phyloP scores from a whole-genome alignment of 768 basidiomycete genomes.

The Tylopilus felleus region DNA sequence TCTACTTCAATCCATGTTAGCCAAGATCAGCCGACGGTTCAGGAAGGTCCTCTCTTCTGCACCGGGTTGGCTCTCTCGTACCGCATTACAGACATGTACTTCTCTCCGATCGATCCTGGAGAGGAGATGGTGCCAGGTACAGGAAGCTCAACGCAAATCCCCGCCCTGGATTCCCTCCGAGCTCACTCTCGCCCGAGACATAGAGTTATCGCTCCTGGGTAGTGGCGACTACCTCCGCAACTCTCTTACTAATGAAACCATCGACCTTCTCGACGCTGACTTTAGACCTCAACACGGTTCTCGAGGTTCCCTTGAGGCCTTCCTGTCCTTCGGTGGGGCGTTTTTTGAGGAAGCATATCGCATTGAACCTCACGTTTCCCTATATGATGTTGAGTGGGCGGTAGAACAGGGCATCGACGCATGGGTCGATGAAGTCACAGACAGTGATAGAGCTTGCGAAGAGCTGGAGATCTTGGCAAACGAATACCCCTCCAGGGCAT shows the following conservation, averaged over 20 bases:
- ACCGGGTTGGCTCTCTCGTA: constrained; percentile 34
- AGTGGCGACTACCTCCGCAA: constrained; percentile 29
- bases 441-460: constrained; percentile 21
- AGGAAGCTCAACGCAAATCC: constrained; percentile 24
- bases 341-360: constrained; percentile 16
- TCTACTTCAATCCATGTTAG: constrained; percentile 27
- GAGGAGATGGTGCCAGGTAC: constrained; percentile 35
- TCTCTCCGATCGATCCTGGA: constrained; percentile 23
- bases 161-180: constrained; percentile 30
- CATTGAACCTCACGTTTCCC: constrained; percentile 13
- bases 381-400: constrained; percentile 38
- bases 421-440: constrained; percentile 30
- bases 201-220: constrained; percentile 30
- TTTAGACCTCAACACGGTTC: background rate
- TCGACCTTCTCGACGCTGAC: no score
- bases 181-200: constrained; percentile 31
- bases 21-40: constrained; percentile 27
- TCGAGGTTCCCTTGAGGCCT: constrained; percentile 17
- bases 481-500: constrained; percentile 27
- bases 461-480: constrained; percentile 27
- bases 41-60: constrained; percentile 24
- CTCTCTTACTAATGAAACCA: background rate
- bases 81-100: constrained; percentile 36
- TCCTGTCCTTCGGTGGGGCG: constrained; percentile 8
- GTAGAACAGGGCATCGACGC: constrained; percentile 30